Conservation (phyloP, 441 rosid species). For the Populus hybrid region DNA sequence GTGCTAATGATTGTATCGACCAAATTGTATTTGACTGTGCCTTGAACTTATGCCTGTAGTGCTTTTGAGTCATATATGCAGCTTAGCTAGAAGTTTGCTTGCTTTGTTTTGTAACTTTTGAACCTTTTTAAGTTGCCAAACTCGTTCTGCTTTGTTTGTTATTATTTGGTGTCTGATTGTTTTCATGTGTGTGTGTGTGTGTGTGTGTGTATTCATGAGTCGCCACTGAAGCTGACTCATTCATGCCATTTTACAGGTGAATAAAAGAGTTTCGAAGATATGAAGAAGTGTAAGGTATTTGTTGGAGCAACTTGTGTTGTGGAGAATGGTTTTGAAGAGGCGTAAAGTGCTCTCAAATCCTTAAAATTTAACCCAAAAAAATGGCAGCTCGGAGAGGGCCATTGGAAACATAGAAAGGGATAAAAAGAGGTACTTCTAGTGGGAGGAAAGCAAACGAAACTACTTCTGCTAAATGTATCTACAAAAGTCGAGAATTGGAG, state of each 20-base stretch:
- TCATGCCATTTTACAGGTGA: slow-evolving; percentile 16
- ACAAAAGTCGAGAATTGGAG: not conserved
- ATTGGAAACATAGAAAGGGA: not conserved
- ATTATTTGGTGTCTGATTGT: not conserved
- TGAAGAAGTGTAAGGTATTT: not conserved
- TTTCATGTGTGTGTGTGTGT: not conserved
- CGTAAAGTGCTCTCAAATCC: slow-evolving; percentile 25
- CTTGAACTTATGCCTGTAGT: not conserved
- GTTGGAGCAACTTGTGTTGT: slow-evolving; percentile 2
- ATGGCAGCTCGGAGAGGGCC: not conserved
- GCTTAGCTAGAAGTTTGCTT: not conserved
- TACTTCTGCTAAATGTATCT: slow-evolving; percentile 7
- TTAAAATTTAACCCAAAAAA: slow-evolving; percentile 11
- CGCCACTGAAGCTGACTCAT: no score
- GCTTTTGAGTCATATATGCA: not conserved
- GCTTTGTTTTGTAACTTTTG: not conserved
- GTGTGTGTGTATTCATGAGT: no score
- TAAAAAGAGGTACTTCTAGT: not conserved
- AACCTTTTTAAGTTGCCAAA: not conserved
- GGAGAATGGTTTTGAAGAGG: slow-evolving; percentile 24
- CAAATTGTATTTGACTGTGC: not conserved
- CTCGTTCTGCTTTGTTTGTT: not conserved
- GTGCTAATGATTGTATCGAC: not conserved
- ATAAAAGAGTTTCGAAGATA: slow-evolving; percentile 7
- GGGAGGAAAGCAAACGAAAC: not conserved